Evolutionary conservation across 345 rosid species (phyloP).

Genomic region (Murraya koenigii): DNA sequence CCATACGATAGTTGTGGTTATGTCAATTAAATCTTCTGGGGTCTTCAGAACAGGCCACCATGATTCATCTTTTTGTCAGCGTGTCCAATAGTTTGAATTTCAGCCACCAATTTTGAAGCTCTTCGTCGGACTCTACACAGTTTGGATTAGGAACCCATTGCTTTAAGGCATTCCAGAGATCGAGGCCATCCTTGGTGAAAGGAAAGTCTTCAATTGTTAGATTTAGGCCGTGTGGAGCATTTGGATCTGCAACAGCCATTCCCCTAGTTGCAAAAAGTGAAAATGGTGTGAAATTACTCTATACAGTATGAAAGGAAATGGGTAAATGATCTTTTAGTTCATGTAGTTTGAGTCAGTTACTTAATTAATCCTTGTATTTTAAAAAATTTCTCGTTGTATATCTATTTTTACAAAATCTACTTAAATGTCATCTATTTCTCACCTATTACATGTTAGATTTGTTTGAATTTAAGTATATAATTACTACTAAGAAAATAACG

Average conservation of each 20-base stretch:
- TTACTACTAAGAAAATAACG: too few relatives aligned
- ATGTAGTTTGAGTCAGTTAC: too few relatives aligned
- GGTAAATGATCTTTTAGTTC: not conserved
- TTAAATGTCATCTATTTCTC: too few relatives aligned
- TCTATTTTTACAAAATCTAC: too few relatives aligned
- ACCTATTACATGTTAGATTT: too few relatives aligned
- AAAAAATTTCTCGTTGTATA: too few relatives aligned
- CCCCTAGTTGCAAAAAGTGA: constrained; percentile 32
- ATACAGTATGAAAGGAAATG: not conserved
- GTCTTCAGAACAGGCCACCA: constrained; percentile 25
- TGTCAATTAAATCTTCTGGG: constrained; percentile 2
- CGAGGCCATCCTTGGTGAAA: constrained; percentile 56
- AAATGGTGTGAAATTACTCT: not conserved
- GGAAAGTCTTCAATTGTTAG: constrained; percentile 60
- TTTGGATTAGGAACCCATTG: constrained; percentile 32
- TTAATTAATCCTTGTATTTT: too few relatives aligned
- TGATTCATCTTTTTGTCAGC: constrained; percentile 10
- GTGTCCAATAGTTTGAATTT: constrained; percentile 5
- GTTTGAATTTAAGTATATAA: not conserved
- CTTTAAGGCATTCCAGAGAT: constrained; percentile 45
- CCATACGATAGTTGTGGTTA: constrained; percentile 34
- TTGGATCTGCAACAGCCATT: constrained; percentile 49
- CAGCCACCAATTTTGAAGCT: constrained; percentile 42
- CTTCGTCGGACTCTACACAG: constrained; percentile 19
- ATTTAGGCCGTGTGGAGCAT: constrained; percentile 46